Conservation (phyloP, 2,329 filamentous ascomycete genomes). For the Cordyceps cateniannulata region DNA sequence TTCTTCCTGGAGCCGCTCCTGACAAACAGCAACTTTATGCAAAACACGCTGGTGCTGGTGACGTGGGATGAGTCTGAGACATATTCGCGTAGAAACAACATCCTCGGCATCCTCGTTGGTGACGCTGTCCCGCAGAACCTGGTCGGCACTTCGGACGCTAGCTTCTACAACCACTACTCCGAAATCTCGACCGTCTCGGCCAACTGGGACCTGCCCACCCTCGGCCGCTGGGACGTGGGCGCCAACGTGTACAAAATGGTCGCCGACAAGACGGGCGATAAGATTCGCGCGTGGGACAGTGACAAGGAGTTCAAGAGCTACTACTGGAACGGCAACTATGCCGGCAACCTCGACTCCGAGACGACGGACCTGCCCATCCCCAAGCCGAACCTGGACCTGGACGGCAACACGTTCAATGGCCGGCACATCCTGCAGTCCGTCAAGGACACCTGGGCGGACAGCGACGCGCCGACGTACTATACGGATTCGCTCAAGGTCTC, state of each 20-base stretch:
- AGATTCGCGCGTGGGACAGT: constrained; percentile 30
- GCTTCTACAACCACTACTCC: constrained; percentile 69
- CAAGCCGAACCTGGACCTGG: constrained; percentile 32
- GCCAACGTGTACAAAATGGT: constrained; percentile 61
- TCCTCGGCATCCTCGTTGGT: constrained; percentile 66
- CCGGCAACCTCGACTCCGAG: constrained; percentile 37
- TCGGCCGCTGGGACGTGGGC: constrained; percentile 65
- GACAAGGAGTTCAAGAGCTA: constrained; percentile 30
- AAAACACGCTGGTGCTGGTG: constrained; percentile 67
- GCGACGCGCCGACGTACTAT: constrained; percentile 36
- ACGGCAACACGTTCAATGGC: constrained; percentile 23
- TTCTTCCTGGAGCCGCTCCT: constrained; percentile 66
- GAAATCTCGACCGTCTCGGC: constrained; percentile 57
- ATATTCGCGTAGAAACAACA: constrained; percentile 59
- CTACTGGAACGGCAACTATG: constrained; percentile 49
- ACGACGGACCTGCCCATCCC: constrained; percentile 29
- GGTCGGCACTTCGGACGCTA: constrained; percentile 59
- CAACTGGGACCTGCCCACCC: constrained; percentile 64
- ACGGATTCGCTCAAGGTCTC: constrained; percentile 30
- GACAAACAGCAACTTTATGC: constrained; percentile 62
- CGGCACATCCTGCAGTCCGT: constrained; percentile 31
- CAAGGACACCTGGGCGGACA: constrained; percentile 30
- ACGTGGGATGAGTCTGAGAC: constrained; percentile 75
- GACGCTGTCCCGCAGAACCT: constrained; percentile 59
- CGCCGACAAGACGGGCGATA: constrained; percentile 53